phyloP scores from a whole-genome alignment of 208 protist genomes.

The Leishmania tarentolae region DNA sequence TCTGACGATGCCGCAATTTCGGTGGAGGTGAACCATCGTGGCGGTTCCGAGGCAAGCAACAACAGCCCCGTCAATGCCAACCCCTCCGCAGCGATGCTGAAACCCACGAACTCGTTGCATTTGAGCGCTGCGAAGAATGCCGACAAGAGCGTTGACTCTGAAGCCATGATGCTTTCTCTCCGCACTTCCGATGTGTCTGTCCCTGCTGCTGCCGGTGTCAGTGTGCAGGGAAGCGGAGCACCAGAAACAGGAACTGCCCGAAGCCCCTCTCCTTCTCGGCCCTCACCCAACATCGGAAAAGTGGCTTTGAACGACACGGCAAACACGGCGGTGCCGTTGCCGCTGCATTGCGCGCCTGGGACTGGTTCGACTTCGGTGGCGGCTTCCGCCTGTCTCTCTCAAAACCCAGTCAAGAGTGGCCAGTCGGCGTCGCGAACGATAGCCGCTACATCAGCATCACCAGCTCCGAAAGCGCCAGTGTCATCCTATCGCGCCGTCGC shows the following conservation, averaged over 20 bases:
- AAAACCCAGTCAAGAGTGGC: neutral
- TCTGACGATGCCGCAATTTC: neutral
- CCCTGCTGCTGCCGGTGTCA: neutral
- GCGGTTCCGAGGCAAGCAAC: neutral
- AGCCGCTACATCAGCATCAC: slow-evolving; percentile 5
- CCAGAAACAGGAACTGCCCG: neutral
- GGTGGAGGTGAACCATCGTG: neutral
- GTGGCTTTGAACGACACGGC: neutral
- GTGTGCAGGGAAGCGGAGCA: neutral
- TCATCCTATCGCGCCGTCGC: slow-evolving; percentile 17
- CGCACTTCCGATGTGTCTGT: neutral
- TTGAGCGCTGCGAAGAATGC: neutral
- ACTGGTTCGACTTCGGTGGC: neutral
- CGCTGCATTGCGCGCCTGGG: neutral
- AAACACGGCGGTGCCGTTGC: neutral
- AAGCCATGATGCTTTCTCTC: neutral
- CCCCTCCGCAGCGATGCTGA: neutral
- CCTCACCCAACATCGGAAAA: neutral
- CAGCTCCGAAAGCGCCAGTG: neutral
- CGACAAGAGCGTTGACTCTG: neutral
- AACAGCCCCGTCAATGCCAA: neutral
- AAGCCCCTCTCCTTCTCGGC: neutral
- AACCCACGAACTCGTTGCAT: neutral
- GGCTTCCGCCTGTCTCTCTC: neutral
- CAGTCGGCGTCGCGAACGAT: neutral